Conservation (phyloP, 352 stramenopile genomes). For the Globisporangium camurandrum region DNA sequence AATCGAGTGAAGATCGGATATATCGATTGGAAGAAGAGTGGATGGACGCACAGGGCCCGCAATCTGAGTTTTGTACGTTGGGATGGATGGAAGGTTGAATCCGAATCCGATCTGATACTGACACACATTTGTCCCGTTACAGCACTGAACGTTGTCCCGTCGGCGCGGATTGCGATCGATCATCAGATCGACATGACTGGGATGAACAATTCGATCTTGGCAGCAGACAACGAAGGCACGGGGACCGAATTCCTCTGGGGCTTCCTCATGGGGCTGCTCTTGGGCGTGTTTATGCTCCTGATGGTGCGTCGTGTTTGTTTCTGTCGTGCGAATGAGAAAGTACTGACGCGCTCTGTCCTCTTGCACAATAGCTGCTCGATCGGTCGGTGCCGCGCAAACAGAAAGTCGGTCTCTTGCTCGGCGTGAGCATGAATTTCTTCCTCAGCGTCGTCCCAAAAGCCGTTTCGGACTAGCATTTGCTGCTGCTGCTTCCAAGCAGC, state of each 20-base stretch:
- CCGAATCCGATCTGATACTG: background rate
- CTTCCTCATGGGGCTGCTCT: slow-evolving; percentile 80
- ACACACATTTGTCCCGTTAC: background rate
- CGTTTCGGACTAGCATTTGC: slow-evolving; percentile 40
- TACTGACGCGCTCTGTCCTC: background rate
- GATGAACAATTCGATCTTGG: slow-evolving; percentile 77
- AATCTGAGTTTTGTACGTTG: slow-evolving; percentile 79
- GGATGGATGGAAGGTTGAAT: background rate
- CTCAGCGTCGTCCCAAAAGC: slow-evolving; percentile 79
- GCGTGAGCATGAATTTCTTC: slow-evolving; percentile 88
- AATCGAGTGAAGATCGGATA: slow-evolving; percentile 84
- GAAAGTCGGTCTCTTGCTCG: slow-evolving; percentile 77
- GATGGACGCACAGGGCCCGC: slow-evolving; percentile 81
- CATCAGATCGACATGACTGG: slow-evolving; percentile 81
- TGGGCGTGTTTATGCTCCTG: slow-evolving; percentile 87
- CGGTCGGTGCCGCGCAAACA: slow-evolving; percentile 81
- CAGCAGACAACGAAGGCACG: slow-evolving; percentile 83
- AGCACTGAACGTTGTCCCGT: slow-evolving; percentile 77
- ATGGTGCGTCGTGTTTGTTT: slow-evolving; percentile 37
- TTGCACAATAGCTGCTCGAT: slow-evolving; percentile 53
- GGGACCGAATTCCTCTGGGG: slow-evolving; percentile 85
- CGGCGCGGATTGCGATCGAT: slow-evolving; percentile 60
- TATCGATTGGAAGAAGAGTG: slow-evolving; percentile 85
- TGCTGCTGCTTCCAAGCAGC: background rate
- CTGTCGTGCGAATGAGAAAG: slow-evolving; percentile 5